A percentile compares a stretch with the other conserved stretches of the same genome.
Evolutionary conservation across 768 basidiomycete genomes (phyloP).

Genomic region (Filobasidium floriforme): DNA sequence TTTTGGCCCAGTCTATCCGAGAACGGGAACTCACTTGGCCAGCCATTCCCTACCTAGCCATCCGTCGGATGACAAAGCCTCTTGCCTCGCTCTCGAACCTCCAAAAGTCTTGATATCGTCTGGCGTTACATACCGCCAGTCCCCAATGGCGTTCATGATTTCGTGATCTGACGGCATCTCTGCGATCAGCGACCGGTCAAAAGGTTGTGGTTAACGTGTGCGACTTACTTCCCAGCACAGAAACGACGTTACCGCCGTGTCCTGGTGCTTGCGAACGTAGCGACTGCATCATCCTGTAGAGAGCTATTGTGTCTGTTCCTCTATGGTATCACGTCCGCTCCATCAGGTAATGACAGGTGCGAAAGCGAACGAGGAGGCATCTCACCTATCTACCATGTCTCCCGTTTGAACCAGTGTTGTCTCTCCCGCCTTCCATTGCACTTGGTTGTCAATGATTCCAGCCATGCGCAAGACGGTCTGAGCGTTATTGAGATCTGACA

Average conservation of each 20-base stretch:
- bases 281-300: constrained; percentile 76
- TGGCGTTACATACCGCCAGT: constrained; percentile 85
- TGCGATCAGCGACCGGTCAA: no score
- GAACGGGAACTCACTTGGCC: constrained; percentile 50
- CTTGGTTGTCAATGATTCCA: constrained; percentile 61
- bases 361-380: constrained; percentile 7
- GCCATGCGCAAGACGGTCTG: constrained; percentile 72
- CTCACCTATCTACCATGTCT: constrained; percentile 84
- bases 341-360: background rate
- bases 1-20: background rate
- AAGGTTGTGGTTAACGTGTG: background rate
- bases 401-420: constrained; percentile 91
- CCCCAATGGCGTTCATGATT: constrained; percentile 82
- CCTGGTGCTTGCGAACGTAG: constrained; percentile 66
- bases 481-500: constrained; percentile 64
- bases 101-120: constrained; percentile 79
- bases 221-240: constrained; percentile 60
- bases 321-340: constrained; percentile 47
- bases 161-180: constrained; percentile 58
- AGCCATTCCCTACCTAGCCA: constrained; percentile 76
- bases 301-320: constrained; percentile 78
- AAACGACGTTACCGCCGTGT: constrained; percentile 65
- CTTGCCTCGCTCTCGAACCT: constrained; percentile 60
- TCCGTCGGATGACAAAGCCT: constrained; percentile 61
- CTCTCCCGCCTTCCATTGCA: constrained; percentile 72